phyloP scores from a whole-genome alignment of 768 basidiomycete genomes.

The Tulasnella sp. region DNA sequence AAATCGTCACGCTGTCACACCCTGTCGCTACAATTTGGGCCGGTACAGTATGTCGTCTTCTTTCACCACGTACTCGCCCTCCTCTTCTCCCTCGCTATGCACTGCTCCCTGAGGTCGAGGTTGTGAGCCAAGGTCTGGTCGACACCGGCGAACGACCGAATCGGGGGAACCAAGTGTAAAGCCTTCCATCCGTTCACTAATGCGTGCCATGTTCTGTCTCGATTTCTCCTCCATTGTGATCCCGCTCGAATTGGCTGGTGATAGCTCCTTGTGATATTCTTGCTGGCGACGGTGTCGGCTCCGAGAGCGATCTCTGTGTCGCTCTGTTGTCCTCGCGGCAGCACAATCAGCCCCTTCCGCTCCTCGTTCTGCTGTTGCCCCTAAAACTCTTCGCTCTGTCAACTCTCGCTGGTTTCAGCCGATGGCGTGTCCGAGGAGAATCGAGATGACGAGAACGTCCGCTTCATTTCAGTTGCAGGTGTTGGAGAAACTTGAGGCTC shows the following conservation, averaged over 20 bases:
- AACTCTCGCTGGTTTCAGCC: not conserved
- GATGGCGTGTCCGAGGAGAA: not conserved
- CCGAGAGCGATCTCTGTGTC: not conserved
- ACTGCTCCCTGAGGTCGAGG: not conserved
- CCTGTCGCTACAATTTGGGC: too few relatives aligned
- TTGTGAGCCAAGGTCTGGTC: not conserved
- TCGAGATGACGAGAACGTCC: not conserved
- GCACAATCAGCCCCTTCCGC: not conserved
- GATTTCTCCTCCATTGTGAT: not conserved
- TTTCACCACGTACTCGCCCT: not conserved
- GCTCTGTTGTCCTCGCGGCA: not conserved
- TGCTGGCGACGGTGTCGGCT: not conserved
- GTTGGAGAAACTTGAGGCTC: not conserved
- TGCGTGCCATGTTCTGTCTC: not conserved
- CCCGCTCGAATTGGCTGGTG: not conserved
- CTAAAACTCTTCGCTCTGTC: slow-evolving; percentile 5
- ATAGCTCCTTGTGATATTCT: not conserved
- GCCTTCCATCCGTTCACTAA: not conserved
- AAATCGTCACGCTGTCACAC: too few relatives aligned
- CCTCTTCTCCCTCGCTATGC: slow-evolving; percentile 7
- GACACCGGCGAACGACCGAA: not conserved
- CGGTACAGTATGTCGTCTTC: not conserved
- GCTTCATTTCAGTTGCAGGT: not conserved
- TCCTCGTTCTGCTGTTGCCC: not conserved
- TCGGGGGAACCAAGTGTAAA: not conserved